phyloP scores from a whole-genome alignment of 208 protist genomes.

The Trypanosoma brucei region DNA sequence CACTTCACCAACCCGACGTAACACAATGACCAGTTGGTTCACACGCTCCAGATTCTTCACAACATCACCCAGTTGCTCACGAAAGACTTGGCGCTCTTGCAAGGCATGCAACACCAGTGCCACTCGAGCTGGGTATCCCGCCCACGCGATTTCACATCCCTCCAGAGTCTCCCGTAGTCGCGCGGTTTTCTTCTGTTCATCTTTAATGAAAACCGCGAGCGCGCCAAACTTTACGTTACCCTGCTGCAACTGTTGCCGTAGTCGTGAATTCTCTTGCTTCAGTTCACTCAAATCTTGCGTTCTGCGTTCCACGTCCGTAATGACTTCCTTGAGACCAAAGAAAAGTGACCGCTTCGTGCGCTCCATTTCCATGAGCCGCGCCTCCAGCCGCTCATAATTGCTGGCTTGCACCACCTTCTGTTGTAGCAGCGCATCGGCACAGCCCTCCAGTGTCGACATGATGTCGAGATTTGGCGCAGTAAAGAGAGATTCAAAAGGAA shows the following conservation, averaged over 20 bases:
- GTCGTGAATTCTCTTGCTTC: conserved; percentile 26
- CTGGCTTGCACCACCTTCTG: conserved; percentile 69
- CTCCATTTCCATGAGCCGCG: conserved; percentile 58
- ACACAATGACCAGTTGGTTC: conserved; percentile 12
- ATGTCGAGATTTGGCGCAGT: neutral
- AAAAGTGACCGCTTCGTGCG: conserved; percentile 30
- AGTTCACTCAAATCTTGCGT: conserved; percentile 48
- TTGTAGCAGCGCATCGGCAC: conserved; percentile 68
- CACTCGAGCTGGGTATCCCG: conserved; percentile 35
- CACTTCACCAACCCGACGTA: conserved; percentile 11
- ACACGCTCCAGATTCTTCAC: conserved; percentile 7
- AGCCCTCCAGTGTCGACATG: conserved; percentile 53
- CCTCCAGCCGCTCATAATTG: conserved; percentile 58
- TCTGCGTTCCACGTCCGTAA: conserved; percentile 55
- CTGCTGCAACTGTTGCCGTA: conserved; percentile 52
- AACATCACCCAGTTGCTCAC: conserved; percentile 17
- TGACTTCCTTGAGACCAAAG: conserved; percentile 43
- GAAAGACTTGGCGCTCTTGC: conserved; percentile 32
- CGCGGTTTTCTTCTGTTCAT: conserved; percentile 21
- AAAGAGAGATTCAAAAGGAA: conserved; percentile 4
- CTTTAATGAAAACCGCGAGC: conserved; percentile 25
- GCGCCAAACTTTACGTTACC: conserved; percentile 42
- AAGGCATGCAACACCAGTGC: conserved; percentile 41
- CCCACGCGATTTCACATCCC: conserved; percentile 30
- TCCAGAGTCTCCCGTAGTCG: conserved; percentile 27